Percentiles rank a stretch among this genome's conserved stretches.
These are phyloP conservation scores for Chlorella ohadii DNA, from an alignment of 139 green algal species.

Conservation along the genomic window DNA sequence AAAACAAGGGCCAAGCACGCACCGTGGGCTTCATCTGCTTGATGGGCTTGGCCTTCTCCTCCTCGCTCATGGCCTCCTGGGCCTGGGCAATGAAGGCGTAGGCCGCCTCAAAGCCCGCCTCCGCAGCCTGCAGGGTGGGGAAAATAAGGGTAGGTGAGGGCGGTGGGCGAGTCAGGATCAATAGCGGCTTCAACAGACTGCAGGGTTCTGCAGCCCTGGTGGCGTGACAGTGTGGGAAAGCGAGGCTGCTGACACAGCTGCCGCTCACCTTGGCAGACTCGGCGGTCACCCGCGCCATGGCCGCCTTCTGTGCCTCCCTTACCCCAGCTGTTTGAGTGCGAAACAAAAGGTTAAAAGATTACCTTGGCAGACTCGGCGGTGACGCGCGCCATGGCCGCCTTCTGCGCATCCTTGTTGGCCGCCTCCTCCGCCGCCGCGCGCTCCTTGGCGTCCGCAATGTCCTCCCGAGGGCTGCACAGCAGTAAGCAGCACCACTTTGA, in stretches of 20 bases:
- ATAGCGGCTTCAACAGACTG: no score
- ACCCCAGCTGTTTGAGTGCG: no score
- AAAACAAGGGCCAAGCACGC: no score
- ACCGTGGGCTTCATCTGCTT: constrained; percentile 49
- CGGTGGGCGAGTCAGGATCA: not conserved
- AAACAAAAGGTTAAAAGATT: no score
- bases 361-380: no score
- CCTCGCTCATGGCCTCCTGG: constrained; percentile 42
- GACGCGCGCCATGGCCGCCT: constrained; percentile 41
- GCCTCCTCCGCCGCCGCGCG: constrained; percentile 44
- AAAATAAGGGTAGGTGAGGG: not conserved
- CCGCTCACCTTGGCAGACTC: no score
- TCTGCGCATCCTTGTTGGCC: constrained; percentile 30
- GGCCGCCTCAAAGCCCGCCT: constrained; percentile 34
- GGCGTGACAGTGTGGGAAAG: no score
- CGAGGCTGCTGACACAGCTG: no score
- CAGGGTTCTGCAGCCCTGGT: no score
- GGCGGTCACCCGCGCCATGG: constrained; percentile 43
- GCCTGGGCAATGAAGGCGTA: constrained; percentile 28
- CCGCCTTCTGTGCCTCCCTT: constrained; percentile 17
- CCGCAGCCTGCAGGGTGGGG: constrained; percentile 19
- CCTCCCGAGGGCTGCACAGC: constrained; percentile 19
- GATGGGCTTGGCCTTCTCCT: constrained; percentile 50
- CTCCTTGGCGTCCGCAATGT: constrained; percentile 42
- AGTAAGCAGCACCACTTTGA: no score